These are phyloP conservation scores for Schizothecium vesticola DNA, from an alignment of 495 filamentous ascomycete species.

Conservation along the genomic window DNA sequence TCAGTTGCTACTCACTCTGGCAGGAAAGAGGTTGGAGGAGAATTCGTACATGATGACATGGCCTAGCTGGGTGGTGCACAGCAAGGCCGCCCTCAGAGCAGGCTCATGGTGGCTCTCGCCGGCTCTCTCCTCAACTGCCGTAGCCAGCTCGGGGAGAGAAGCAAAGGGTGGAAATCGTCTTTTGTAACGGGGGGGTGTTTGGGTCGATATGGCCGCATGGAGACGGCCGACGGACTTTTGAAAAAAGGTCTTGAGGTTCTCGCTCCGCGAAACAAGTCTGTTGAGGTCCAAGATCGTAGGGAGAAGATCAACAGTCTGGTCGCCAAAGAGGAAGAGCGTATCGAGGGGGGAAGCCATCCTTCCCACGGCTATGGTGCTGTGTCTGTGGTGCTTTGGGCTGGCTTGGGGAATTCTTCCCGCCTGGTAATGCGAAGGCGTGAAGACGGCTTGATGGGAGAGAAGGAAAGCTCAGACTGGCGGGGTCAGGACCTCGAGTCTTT, in stretches of 20 bases:
- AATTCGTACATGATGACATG: constrained; percentile 16
- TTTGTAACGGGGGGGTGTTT: neutral
- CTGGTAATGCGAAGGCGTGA: neutral
- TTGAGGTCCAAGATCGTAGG: constrained; percentile 10
- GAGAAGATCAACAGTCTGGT: constrained; percentile 16
- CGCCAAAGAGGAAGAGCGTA: constrained; percentile 16
- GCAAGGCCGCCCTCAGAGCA: constrained; percentile 6
- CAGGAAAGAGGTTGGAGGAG: neutral
- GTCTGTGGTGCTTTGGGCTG: neutral
- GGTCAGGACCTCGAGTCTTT: neutral
- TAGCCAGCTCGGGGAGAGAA: constrained; percentile 10
- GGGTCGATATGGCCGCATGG: neutral
- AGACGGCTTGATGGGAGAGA: neutral
- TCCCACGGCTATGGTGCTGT: too few relatives aligned
- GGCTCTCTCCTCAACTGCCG: neutral
- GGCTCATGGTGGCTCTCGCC: neutral
- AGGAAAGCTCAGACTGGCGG: neutral
- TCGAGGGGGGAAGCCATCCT: constrained; percentile 6
- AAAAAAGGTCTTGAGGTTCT: constrained; percentile 8
- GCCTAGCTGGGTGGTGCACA: constrained; percentile 15
- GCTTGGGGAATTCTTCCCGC: neutral
- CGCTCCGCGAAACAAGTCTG: neutral
- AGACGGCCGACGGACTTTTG: constrained; percentile 8
- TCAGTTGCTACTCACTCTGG: neutral
- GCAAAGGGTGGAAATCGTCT: constrained; percentile 1